phyloP scores from a whole-genome alignment of 169 alveolate genomes.

The Plasmodium gallinaceum region DNA sequence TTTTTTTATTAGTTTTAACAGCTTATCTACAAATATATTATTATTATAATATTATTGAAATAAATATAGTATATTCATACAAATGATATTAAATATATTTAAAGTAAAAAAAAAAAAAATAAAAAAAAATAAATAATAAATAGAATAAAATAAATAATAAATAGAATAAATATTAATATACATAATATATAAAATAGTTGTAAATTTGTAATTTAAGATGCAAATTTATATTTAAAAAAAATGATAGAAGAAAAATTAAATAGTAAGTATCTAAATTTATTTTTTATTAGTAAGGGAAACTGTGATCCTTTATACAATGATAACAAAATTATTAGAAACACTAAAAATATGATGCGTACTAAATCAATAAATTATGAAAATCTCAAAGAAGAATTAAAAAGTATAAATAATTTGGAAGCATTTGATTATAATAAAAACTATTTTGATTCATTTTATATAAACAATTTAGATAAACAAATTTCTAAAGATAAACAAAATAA shows the following conservation, averaged over 20 bases:
- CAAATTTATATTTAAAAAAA: neutral
- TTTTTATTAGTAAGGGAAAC: neutral
- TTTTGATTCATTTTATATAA: neutral
- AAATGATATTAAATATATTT: too few species aligned
- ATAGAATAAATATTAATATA: too few species aligned
- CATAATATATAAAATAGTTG: too few species aligned
- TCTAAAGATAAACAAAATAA: neutral
- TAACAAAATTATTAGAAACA: neutral
- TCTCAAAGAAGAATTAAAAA: neutral
- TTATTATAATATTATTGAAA: too few species aligned
- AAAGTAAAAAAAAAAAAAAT: too few species aligned
- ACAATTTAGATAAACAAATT: neutral
- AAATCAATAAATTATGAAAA: slow-evolving; percentile 4
- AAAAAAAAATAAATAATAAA: too few species aligned
- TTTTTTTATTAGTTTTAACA: too few species aligned
- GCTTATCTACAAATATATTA: too few species aligned
- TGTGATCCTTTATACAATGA: slow-evolving; percentile 2
- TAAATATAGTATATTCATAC: too few species aligned
- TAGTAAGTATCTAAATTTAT: neutral
- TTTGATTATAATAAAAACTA: neutral
- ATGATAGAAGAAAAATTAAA: slow-evolving; percentile 7
- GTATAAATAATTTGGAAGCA: neutral
- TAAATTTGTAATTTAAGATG: too few species aligned
- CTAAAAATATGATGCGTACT: slow-evolving; percentile 9
- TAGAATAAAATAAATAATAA: too few species aligned